These are phyloP conservation scores for Puccinellia tenuiflora DNA, from an alignment of 176 grass and related monocot genomes.

Conservation along the genomic window DNA sequence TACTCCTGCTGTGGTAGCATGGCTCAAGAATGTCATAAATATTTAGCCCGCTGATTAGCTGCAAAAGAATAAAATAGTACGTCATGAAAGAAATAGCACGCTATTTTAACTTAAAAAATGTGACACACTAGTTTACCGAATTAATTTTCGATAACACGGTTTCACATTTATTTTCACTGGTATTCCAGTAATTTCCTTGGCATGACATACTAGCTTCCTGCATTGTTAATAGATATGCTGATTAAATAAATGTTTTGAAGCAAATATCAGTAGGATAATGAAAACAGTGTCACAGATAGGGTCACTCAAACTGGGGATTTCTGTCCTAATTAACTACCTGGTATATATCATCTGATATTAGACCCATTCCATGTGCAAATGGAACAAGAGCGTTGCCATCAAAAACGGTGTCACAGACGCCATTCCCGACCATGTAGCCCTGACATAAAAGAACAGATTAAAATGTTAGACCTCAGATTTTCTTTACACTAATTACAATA, in stretches of 20 bases:
- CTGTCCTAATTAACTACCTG: conserved; percentile 29
- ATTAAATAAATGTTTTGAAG: background rate
- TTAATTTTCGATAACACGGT: conserved; percentile 38
- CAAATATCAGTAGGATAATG: background rate
- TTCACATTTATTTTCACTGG: conserved; percentile 22
- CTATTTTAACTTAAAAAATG: background rate
- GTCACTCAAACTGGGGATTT: background rate
- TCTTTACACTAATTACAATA: background rate
- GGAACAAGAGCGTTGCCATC: conserved; percentile 98
- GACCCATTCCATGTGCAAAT: conserved; percentile 88
- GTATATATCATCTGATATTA: conserved; percentile 75
- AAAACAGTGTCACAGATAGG: background rate
- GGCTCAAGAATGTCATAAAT: conserved; percentile 96
- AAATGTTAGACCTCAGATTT: conserved; percentile 1
- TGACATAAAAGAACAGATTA: background rate
- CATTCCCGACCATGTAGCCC: conserved; percentile 99
- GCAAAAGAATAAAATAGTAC: conserved; percentile 11
- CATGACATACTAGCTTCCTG: conserved; percentile 63
- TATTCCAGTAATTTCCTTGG: conserved; percentile 79
- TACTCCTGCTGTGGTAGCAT: conserved; percentile 61
- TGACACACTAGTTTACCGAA: conserved; percentile 32
- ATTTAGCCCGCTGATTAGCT: conserved; percentile 54
- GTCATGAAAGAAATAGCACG: background rate
- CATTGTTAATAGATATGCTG: background rate
- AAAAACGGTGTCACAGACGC: conserved; percentile 68